Evolutionary conservation across 78 protist species (phyloP).

Genomic region (Mastigamoeba balamuthi): DNA sequence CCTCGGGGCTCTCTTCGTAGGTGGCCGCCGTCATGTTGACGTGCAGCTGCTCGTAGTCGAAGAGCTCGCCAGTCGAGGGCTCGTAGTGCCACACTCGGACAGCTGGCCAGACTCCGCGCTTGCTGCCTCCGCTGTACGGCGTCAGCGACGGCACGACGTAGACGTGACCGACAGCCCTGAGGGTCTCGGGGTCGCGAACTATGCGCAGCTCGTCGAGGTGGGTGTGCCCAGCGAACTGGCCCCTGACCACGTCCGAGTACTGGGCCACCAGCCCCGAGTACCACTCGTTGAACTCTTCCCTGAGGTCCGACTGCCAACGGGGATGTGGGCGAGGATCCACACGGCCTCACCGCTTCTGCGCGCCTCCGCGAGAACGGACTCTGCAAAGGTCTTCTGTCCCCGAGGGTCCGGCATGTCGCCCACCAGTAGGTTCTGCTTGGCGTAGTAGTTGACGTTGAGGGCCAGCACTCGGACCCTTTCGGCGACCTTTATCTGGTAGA

Average conservation of each 20-base stretch:
- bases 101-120: no score
- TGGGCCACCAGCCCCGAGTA: conserved; percentile 1
- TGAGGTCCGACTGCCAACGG: conserved; percentile 11
- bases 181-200: conserved; percentile 2
- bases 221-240: conserved; percentile 38
- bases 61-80: no score
- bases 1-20: no score
- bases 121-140: conserved; percentile 34
- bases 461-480: conserved; percentile 18
- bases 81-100: conserved; percentile 25
- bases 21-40: no score
- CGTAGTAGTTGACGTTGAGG: conserved; percentile 12
- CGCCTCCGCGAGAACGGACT: no score
- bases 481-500: conserved; percentile 13
- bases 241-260: conserved; percentile 1
- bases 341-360: conserved; percentile 21
- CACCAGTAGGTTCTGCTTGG: conserved; percentile 5
- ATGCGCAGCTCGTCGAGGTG: conserved; percentile 21
- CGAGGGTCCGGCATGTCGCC: conserved; percentile 18
- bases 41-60: no score
- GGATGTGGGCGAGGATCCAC: conserved; percentile 34
- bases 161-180: conserved; percentile 21
- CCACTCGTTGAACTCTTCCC: conserved; percentile 16
- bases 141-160: conserved; percentile 31
- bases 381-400: conserved; percentile 10